Conservation (phyloP, 495 filamentous ascomycete species). For the Glutinoglossum americanum region DNA sequence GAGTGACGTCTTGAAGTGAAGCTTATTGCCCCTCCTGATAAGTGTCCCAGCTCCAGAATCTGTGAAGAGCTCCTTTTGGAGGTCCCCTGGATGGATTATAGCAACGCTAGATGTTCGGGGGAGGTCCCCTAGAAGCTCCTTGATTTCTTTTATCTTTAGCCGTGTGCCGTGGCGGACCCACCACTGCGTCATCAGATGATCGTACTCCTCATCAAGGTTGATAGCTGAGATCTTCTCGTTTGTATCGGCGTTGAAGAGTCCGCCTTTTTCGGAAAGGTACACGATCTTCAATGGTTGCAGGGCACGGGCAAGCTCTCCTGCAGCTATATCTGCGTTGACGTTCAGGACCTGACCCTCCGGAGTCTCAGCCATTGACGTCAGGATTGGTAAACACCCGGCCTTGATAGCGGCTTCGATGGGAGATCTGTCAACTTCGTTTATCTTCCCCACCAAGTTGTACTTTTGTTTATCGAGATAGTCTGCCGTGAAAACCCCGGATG, state of each 20-base stretch:
- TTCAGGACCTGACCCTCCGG: constrained; percentile 87
- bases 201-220: constrained; percentile 95
- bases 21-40: constrained; percentile 81
- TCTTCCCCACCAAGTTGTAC: constrained; percentile 88
- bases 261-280: constrained; percentile 94
- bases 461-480: constrained; percentile 90
- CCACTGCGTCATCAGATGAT: constrained; percentile 79
- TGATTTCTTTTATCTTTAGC: constrained; percentile 97
- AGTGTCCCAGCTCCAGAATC: constrained; percentile 90
- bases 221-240: constrained; percentile 94
- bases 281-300: constrained; percentile 94
- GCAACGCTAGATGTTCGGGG: constrained; percentile 88
- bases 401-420: constrained; percentile 83
- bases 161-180: constrained; percentile 95
- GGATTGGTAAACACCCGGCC: constrained; percentile 78
- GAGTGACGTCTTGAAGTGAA: constrained; percentile 50
- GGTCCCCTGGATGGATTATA: constrained; percentile 84
- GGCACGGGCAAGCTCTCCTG: constrained; percentile 73
- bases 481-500: constrained; percentile 81
- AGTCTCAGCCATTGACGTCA: constrained; percentile 94
- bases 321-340: constrained; percentile 93
- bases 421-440: constrained; percentile 76
- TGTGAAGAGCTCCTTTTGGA: constrained; percentile 93
- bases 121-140: constrained; percentile 69
- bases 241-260: constrained; percentile 80